Conservation (phyloP, 2,329 filamentous ascomycete genomes). For the Alternaria infectoria region DNA sequence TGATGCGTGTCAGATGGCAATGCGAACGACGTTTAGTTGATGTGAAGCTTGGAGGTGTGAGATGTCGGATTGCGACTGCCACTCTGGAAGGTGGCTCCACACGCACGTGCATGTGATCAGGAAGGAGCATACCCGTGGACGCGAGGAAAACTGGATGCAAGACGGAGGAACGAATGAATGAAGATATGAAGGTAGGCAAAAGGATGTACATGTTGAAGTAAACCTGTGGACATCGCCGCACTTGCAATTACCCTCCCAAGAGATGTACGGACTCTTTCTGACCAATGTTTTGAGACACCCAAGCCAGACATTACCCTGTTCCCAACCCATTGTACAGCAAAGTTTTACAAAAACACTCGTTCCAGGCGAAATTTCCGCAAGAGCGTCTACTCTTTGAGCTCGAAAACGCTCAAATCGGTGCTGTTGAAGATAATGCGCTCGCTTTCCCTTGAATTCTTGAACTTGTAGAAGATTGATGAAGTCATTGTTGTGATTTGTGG, state of each 20-base stretch:
- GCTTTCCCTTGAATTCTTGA: slow-evolving; percentile 97
- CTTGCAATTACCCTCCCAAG: neutral
- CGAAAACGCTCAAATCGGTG: slow-evolving; percentile 96
- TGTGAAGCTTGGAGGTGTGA: neutral
- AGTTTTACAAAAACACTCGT: neutral
- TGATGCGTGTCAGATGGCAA: slow-evolving; percentile 5
- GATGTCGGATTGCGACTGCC: neutral
- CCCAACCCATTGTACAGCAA: neutral
- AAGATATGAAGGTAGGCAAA: neutral
- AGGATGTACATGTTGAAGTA: neutral
- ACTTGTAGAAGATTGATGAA: slow-evolving; percentile 99
- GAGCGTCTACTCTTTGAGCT: slow-evolving; percentile 89
- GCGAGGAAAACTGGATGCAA: neutral
- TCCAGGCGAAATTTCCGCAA: neutral
- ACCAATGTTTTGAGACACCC: neutral
- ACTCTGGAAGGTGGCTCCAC: neutral
- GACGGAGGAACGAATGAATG: neutral
- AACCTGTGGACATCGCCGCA: slow-evolving; percentile 1
- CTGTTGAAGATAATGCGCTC: slow-evolving; percentile 96
- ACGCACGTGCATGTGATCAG: neutral
- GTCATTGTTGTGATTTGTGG: slow-evolving; percentile 65
- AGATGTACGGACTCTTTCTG: neutral
- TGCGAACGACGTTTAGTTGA: no score
- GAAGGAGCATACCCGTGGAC: neutral
- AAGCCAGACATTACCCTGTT: neutral